These are phyloP conservation scores for Leucocoprinus leucothites DNA, from an alignment of 768 basidiomycete species.

Conservation along the genomic window DNA sequence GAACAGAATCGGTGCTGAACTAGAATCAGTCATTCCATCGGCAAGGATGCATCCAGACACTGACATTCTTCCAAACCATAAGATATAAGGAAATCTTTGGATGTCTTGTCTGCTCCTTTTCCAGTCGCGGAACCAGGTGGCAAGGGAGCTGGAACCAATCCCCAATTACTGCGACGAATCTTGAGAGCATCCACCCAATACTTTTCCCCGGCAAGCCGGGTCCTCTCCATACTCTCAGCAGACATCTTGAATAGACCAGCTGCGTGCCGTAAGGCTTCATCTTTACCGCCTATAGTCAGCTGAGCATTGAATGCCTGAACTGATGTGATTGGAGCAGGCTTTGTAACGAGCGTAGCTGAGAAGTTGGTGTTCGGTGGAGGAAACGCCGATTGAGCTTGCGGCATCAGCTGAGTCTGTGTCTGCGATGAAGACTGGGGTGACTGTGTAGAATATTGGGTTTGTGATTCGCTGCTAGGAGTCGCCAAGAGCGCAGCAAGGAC, in stretches of 20 bases:
- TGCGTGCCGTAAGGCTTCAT: constrained; percentile 74
- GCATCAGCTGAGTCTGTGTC: constrained; percentile 17
- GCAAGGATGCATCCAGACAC: constrained; percentile 23
- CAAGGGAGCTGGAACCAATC: constrained; percentile 74
- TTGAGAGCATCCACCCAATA: constrained; percentile 85
- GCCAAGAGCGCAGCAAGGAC: constrained; percentile 59
- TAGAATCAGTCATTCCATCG: constrained; percentile 1
- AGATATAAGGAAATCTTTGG: constrained; percentile 77
- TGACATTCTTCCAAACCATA: constrained; percentile 81
- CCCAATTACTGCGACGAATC: constrained; percentile 76
- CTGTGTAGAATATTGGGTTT: constrained; percentile 12
- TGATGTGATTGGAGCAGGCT: constrained; percentile 62
- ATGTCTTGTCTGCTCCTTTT: constrained; percentile 76
- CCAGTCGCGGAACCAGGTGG: constrained; percentile 67
- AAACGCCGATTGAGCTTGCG: constrained; percentile 4
- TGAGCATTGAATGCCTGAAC: constrained; percentile 73
- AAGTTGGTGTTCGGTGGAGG: constrained; percentile 26
- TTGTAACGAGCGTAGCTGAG: constrained; percentile 62
- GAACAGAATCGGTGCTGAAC: constrained; percentile 58
- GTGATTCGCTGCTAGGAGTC: constrained; percentile 16
- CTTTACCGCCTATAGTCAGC: constrained; percentile 73
- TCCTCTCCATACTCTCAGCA: constrained; percentile 64
- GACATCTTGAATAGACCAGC: constrained; percentile 68
- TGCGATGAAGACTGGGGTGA: constrained; percentile 9
- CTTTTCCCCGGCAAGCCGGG: constrained; percentile 57